Base-by-base conservation (phyloP, 2,329 filamentous ascomycete genomes). In the Colletotrichum lini region DNA sequence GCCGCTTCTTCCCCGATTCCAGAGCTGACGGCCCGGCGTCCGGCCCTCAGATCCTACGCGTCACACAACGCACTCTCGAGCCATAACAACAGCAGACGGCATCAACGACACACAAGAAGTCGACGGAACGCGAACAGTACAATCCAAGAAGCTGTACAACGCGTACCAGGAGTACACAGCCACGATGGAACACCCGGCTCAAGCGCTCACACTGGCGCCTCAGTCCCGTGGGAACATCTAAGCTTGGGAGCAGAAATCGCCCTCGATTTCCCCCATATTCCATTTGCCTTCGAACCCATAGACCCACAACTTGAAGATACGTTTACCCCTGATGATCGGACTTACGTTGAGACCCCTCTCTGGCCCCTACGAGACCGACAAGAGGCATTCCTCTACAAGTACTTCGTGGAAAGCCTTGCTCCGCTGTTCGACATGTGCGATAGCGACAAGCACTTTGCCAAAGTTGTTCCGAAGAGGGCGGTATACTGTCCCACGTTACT, bases 371-470 rank as follows among this genome's bases (percentile, higher is more conserved):
- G 61, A 65, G 75, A 78, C 26, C 72, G 73, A 1, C 73, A 77
- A 16, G 78, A 79, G 52, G 77, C 77, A 2, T 78, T 78, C 72
- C 60, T 79, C 0, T 78, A 79, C 6, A 73, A 76, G 45, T 75
- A 77, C 23, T 79, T 75, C 12, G 67, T 79, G 10, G 67, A 78
- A 15, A 73, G 73, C 2, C 49, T 79, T 8, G 76, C 77, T 2
- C 78, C 78, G 2, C 68, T 77, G 1, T 78, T 79, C 26, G 77
- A 79, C 21, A 53, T 79, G 9, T 79, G 77, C 57, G 77, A 79
- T 13, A 75, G 71, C 30, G 77, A 76, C 7, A 69, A 74, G 3
- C 77, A 79, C 52, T 79, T 79, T 59, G 76, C 77, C 26, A 78
- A 75, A 0, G 74, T 78, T 10, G 77, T 79, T 2, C 77, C 77